phyloP scores from a whole-genome alignment of 192 early-diverging fungal species.

The Piromyces finnis region DNA sequence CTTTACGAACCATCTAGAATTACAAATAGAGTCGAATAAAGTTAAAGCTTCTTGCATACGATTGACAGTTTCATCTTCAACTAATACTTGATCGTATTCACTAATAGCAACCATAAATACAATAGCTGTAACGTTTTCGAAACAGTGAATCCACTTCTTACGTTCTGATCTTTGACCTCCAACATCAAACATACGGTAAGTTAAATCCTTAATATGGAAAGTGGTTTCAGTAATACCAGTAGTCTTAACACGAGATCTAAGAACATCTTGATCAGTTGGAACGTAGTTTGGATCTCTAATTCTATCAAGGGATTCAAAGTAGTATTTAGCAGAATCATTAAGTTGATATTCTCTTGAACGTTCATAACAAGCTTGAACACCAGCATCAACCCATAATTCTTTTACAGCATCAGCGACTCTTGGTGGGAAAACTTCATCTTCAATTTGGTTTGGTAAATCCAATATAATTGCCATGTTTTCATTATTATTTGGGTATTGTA shows the following conservation, averaged over 20 bases:
- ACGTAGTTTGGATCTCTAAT: slow-evolving; percentile 63
- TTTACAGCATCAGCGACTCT: slow-evolving; percentile 65
- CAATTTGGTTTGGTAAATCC: slow-evolving; percentile 70
- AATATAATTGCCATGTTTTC: slow-evolving; percentile 52
- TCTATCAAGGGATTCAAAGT: slow-evolving; percentile 86
- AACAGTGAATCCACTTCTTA: slow-evolving; percentile 99
- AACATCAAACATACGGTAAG: slow-evolving; percentile 94
- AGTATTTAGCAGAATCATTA: slow-evolving; percentile 92
- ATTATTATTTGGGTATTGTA: slow-evolving; percentile 51
- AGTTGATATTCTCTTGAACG: slow-evolving; percentile 84
- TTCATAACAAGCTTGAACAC: slow-evolving; percentile 62
- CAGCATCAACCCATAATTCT: slow-evolving; percentile 66
- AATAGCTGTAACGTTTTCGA: slow-evolving; percentile 90
- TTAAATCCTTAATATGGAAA: slow-evolving; percentile 77
- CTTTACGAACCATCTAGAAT: slow-evolving; percentile 88
- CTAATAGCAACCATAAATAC: slow-evolving; percentile 88
- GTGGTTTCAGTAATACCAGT: slow-evolving; percentile 93
- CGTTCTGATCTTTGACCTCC: slow-evolving; percentile 95
- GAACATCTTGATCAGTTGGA: slow-evolving; percentile 90
- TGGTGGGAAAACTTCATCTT: slow-evolving; percentile 63
- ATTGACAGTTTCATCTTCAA: slow-evolving; percentile 93
- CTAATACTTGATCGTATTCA: slow-evolving; percentile 88
- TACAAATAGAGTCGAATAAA: slow-evolving; percentile 94
- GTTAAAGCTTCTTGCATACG: slow-evolving; percentile 92
- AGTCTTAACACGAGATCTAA: slow-evolving; percentile 90